Percentiles rank a stretch among this genome's conserved stretches.
Evolutionary conservation across 306 rosid genomes (phyloP).

Genomic region (Alnus glutinosa): DNA sequence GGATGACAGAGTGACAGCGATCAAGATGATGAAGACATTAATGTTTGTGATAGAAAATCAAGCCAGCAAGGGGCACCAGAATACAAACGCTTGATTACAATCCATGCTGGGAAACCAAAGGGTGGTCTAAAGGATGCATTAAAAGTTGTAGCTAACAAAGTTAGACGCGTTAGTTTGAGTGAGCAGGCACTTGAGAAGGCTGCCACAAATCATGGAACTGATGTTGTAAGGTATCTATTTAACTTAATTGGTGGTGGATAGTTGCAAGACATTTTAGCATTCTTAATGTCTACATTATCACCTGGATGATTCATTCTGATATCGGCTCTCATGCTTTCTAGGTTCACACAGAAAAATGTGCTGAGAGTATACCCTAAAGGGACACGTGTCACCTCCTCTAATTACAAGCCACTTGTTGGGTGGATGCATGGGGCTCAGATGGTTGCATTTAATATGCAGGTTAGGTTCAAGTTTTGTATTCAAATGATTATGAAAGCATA

Average conservation of each 20-base stretch:
- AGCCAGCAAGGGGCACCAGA: slow-evolving; percentile 43
- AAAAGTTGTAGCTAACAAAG: slow-evolving; percentile 41
- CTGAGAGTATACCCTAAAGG: slow-evolving; percentile 89
- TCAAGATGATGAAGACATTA: slow-evolving; percentile 47
- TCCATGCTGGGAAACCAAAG: slow-evolving; percentile 87
- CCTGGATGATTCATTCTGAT: slow-evolving; percentile 17
- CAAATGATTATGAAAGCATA: slow-evolving; percentile 6
- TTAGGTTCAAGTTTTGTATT: slow-evolving; percentile 31
- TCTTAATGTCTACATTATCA: neutral
- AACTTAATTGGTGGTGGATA: neutral
- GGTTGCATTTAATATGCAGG: slow-evolving; percentile 99
- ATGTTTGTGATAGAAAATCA: slow-evolving; percentile 43
- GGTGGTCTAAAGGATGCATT: slow-evolving; percentile 61
- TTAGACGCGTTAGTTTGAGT: slow-evolving; percentile 85
- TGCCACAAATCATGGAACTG: slow-evolving; percentile 50
- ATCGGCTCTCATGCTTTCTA: slow-evolving; percentile 35
- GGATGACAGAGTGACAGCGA: slow-evolving; percentile 52
- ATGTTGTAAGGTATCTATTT: slow-evolving; percentile 59
- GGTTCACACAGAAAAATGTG: slow-evolving; percentile 79
- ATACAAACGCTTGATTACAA: slow-evolving; percentile 80
- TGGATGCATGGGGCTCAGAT: slow-evolving; percentile 97
- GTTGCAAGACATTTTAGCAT: slow-evolving; percentile 3
- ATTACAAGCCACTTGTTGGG: slow-evolving; percentile 79
- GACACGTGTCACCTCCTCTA: slow-evolving; percentile 72
- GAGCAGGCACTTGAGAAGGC: slow-evolving; percentile 72